Conservation (phyloP, 2,329 filamentous ascomycete genomes). For the Hypoxylon sp. region DNA sequence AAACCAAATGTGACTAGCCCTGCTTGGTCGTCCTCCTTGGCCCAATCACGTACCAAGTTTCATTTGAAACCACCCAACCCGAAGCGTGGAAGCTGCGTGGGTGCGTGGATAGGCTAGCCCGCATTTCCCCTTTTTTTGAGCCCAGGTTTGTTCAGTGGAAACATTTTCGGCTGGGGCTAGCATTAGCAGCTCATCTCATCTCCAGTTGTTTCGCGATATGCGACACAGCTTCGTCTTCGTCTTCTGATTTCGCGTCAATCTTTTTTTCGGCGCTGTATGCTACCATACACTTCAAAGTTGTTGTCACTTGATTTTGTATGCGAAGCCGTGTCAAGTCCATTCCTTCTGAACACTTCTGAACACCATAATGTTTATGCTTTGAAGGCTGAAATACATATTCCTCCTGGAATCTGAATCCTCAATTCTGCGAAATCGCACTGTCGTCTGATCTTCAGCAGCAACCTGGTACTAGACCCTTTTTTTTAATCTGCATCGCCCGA, state of each 20-base stretch:
- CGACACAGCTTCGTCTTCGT: constrained; percentile 21
- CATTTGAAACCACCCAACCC: constrained; percentile 41
- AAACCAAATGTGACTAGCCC: constrained; percentile 35
- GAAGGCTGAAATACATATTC: constrained; percentile 29
- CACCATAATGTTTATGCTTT: constrained; percentile 14
- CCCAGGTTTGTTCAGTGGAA: constrained; percentile 32
- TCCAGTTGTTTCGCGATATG: constrained; percentile 22
- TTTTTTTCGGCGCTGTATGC: constrained; percentile 26
- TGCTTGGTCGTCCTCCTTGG: constrained; percentile 27
- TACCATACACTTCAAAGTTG: constrained; percentile 8
- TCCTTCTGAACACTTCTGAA: constrained; percentile 18
- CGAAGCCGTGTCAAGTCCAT: constrained; percentile 24
- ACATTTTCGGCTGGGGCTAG: constrained; percentile 33
- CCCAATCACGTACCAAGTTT: constrained; percentile 40
- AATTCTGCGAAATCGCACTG: constrained; percentile 32
- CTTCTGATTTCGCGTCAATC: constrained; percentile 10
- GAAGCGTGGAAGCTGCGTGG: constrained; percentile 34
- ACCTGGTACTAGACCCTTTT: constrained; percentile 31
- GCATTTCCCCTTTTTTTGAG: constrained; percentile 30
- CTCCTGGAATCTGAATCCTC: constrained; percentile 21
- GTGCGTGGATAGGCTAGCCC: constrained; percentile 16
- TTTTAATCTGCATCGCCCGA: constrained; percentile 39
- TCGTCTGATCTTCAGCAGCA: constrained; percentile 35
- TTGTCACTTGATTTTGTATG: constrained; percentile 8
- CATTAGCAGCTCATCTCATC: constrained; percentile 40